Evolutionary conservation across 495 filamentous ascomycete species (phyloP).

Genomic region (Hypoxylon cercidicola): DNA sequence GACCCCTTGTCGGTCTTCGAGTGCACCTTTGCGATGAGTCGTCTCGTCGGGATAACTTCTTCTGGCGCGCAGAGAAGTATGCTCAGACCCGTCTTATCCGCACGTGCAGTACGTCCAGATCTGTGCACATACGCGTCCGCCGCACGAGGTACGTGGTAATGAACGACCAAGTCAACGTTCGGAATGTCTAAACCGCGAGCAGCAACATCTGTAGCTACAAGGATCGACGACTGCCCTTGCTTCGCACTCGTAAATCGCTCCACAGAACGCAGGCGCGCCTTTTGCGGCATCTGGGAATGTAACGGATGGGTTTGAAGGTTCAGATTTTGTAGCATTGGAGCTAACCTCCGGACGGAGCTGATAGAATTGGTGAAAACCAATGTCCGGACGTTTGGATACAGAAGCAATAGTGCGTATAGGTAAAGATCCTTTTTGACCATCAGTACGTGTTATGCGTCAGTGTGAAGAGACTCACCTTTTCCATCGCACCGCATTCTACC

Average conservation of each 20-base stretch:
- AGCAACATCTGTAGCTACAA: slow-evolving; percentile 95
- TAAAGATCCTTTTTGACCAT: slow-evolving; percentile 75
- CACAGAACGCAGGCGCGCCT: slow-evolving; percentile 91
- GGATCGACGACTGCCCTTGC: slow-evolving; percentile 66
- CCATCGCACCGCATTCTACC: slow-evolving; percentile 88
- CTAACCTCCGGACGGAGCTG: slow-evolving; percentile 86
- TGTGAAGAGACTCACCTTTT: slow-evolving; percentile 71
- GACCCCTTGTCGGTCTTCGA: slow-evolving; percentile 52
- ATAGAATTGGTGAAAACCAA: slow-evolving; percentile 97
- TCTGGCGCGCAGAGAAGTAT: slow-evolving; percentile 91
- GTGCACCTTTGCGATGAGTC: slow-evolving; percentile 90
- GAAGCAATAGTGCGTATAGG: slow-evolving; percentile 86
- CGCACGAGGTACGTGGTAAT: slow-evolving; percentile 93
- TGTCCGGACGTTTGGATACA: slow-evolving; percentile 80
- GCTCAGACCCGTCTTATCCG: slow-evolving; percentile 76
- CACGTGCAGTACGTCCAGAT: slow-evolving; percentile 93
- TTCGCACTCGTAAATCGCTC: slow-evolving; percentile 84
- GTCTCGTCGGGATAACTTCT: slow-evolving; percentile 83
- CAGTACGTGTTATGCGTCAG: slow-evolving; percentile 13
- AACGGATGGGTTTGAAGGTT: slow-evolving; percentile 79
- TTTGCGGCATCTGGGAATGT: slow-evolving; percentile 95
- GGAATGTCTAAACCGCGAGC: slow-evolving; percentile 97
- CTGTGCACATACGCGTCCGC: slow-evolving; percentile 96
- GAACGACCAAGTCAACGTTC: slow-evolving; percentile 83
- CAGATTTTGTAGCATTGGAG: slow-evolving; percentile 85